phyloP scores from a whole-genome alignment of 306 rosid species.

The Casuarina equisetifolia region DNA sequence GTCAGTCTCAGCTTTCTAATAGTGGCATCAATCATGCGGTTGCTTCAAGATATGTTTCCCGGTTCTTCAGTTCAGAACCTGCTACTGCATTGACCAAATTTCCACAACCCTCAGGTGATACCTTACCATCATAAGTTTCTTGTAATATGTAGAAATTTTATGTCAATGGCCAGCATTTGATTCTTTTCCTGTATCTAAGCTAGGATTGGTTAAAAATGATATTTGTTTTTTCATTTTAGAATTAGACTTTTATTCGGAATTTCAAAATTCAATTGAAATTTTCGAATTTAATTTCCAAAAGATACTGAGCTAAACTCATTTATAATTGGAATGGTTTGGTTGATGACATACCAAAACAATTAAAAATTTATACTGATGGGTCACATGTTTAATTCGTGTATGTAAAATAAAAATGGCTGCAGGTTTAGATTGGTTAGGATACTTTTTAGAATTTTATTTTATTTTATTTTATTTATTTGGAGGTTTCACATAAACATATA shows the following conservation, averaged over 20 bases:
- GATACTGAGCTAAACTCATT: neutral
- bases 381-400: neutral
- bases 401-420: neutral
- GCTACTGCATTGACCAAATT: constrained; percentile 48
- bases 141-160: neutral
- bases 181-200: neutral
- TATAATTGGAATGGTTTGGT: neutral
- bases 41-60: constrained; percentile 78
- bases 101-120: constrained; percentile 66
- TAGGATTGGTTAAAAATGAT: constrained; percentile 1
- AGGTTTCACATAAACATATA: neutral
- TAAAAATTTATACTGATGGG: neutral
- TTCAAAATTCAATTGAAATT: neutral
- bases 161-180: neutral
- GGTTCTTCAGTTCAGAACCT: constrained; percentile 69
- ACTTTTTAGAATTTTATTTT: neutral
- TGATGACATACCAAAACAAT: neutral
- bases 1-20: constrained; percentile 58
- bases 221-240: neutral
- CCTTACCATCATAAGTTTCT: constrained; percentile 18
- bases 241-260: neutral
- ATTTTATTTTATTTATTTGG: constrained; percentile 2
- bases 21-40: constrained; percentile 61
- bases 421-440: neutral
- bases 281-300: neutral